Percentiles rank a stretch among this genome's conserved stretches.
Conservation (phyloP, 2,329 filamentous ascomycete genomes). For the Stagonosporopsis cucurbitacearum region DNA sequence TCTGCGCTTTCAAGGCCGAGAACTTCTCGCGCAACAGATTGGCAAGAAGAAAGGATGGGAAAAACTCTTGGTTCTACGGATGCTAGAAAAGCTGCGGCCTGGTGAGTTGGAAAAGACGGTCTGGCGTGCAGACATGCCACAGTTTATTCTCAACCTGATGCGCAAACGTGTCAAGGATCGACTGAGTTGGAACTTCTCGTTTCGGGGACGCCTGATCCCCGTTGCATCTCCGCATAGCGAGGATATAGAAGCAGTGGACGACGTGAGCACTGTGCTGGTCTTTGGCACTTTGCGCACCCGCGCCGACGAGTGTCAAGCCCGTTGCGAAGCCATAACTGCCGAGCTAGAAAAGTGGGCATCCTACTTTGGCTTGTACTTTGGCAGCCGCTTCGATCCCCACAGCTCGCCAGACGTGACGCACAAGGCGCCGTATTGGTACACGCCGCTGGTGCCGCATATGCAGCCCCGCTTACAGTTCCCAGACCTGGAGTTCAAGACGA, state of each 20-base stretch:
- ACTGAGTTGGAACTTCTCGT: slow-evolving; percentile 46
- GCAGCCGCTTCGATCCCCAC: slow-evolving; percentile 36
- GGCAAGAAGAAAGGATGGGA: slow-evolving; percentile 33
- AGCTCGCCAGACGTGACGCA: slow-evolving; percentile 30
- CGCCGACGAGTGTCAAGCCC: slow-evolving; percentile 32
- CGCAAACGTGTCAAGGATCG: slow-evolving; percentile 44
- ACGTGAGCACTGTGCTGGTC: slow-evolving; percentile 39
- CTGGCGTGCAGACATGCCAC: slow-evolving; percentile 58
- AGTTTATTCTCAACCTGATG: slow-evolving; percentile 50
- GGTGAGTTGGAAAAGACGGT: slow-evolving; percentile 44
- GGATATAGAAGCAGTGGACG: slow-evolving; percentile 35
- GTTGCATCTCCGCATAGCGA: slow-evolving; percentile 28
- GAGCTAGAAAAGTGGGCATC: slow-evolving; percentile 34
- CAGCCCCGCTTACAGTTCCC: slow-evolving; percentile 38
- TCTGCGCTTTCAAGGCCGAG: slow-evolving; percentile 29
- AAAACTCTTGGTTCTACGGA: slow-evolving; percentile 30
- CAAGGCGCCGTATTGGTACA: slow-evolving; percentile 36
- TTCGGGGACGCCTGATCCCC: slow-evolving; percentile 30
- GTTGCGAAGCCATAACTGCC: slow-evolving; percentile 20
- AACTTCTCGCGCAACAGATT: slow-evolving; percentile 24
- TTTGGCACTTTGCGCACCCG: slow-evolving; percentile 34
- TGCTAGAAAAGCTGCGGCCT: slow-evolving; percentile 44
- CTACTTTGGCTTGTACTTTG: slow-evolving; percentile 25
- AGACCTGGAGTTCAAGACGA: slow-evolving; percentile 39
- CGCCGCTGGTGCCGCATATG: slow-evolving; percentile 35